phyloP scores from a whole-genome alignment of 2,329 filamentous ascomycete genomes.

The Apiospora marii region DNA sequence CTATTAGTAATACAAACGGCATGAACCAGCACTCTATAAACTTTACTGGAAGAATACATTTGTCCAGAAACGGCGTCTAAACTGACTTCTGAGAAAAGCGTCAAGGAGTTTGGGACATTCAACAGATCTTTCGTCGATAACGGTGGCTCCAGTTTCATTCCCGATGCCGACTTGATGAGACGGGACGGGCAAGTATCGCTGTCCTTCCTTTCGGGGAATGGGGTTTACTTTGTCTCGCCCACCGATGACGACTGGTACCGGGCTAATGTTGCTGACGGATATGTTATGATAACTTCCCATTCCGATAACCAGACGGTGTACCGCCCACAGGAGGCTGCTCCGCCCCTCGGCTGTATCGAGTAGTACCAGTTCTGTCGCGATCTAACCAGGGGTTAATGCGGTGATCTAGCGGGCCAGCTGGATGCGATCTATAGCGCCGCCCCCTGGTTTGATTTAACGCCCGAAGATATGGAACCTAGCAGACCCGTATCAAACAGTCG shows the following conservation, averaged over 20 bases:
- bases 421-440: background rate
- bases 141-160: background rate
- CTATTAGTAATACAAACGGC: too few species aligned
- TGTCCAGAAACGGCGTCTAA: too few species aligned
- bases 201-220: slow-evolving; percentile 31
- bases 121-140: background rate
- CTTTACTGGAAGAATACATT: too few species aligned
- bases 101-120: background rate
- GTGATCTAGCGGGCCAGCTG: background rate
- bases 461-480: background rate
- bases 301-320: background rate
- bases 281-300: background rate
- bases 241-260: slow-evolving; percentile 33
- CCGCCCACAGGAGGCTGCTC: slow-evolving; percentile 12
- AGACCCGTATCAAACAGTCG: background rate
- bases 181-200: slow-evolving; percentile 24
- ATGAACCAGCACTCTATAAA: too few species aligned
- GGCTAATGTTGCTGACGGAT: background rate
- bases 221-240: slow-evolving; percentile 25
- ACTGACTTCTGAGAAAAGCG: background rate
- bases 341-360: slow-evolving; percentile 11
- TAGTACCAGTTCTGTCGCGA: slow-evolving; percentile 21
- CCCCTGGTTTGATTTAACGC: background rate
- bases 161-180: slow-evolving; percentile 5
- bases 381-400: background rate